phyloP scores from a whole-genome alignment of 2,329 filamentous ascomycete species.

The Claviceps lovelessii region DNA sequence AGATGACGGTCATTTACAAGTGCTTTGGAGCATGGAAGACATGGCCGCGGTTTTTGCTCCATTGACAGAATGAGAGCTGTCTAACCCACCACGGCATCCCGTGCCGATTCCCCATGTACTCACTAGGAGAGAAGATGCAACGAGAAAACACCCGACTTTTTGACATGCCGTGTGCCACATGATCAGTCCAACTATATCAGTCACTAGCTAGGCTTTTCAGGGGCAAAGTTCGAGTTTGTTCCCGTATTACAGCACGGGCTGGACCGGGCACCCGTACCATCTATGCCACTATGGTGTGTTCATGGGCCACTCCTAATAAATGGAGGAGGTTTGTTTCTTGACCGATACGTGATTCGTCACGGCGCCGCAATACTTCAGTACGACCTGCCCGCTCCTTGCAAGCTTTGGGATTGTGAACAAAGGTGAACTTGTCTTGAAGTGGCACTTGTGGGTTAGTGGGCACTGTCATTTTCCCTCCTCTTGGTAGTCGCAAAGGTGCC shows the following conservation, averaged over 20 bases:
- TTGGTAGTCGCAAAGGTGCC: too few relatives aligned
- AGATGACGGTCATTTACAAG: not conserved
- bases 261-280: too few relatives aligned
- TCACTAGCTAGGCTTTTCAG: too few relatives aligned
- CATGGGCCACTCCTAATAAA: not conserved
- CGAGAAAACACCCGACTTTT: constrained; percentile 2
- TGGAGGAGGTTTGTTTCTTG: not conserved
- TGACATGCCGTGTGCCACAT: not conserved
- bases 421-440: not conserved
- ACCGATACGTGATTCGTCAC: not conserved
- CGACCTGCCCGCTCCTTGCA: not conserved
- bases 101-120: constrained; percentile 12
- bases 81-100: not conserved
- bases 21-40: not conserved
- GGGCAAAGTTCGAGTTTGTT: too few relatives aligned
- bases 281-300: too few relatives aligned
- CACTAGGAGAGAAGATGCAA: constrained; percentile 17
- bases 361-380: not conserved
- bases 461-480: not conserved
- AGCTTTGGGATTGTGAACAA: not conserved
- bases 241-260: too few relatives aligned
- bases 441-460: not conserved
- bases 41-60: not conserved
- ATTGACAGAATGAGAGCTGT: not conserved
- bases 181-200: too few relatives aligned